Conservation (phyloP, 2,329 filamentous ascomycete genomes). For the Penicillium janthinellum region DNA sequence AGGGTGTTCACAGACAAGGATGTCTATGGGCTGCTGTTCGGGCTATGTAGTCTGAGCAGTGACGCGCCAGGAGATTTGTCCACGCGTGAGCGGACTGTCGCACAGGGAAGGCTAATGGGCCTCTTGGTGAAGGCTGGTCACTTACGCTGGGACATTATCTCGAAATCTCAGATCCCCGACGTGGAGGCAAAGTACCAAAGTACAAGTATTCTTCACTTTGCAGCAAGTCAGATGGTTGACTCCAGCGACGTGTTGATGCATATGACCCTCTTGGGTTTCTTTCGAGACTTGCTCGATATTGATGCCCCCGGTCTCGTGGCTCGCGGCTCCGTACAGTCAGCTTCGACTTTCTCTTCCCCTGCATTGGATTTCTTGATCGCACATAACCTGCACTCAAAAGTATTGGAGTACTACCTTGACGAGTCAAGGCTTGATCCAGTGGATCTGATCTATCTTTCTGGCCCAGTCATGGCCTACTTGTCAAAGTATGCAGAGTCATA, state of each 20-base stretch:
- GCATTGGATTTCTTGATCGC: conserved; percentile 56
- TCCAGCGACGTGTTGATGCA: conserved; percentile 62
- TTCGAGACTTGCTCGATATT: conserved; percentile 54
- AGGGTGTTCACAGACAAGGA: conserved; percentile 63
- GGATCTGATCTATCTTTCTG: conserved; percentile 57
- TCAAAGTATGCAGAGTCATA: conserved; percentile 58
- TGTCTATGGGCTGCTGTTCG: conserved; percentile 60
- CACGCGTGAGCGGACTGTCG: conserved; percentile 58
- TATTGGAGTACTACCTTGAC: conserved; percentile 56
- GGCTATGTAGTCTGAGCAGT: conserved; percentile 52
- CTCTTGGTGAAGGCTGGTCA: conserved; percentile 57
- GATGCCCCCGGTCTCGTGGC: conserved; percentile 40
- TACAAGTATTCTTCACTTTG: conserved; percentile 57
- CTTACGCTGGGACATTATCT: conserved; percentile 58
- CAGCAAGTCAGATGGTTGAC: conserved; percentile 58
- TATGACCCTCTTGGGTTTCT: conserved; percentile 61
- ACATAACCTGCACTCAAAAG: conserved; percentile 53
- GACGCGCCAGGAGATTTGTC: conserved; percentile 43
- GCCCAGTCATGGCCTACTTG: conserved; percentile 59
- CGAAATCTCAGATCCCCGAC: conserved; percentile 53
- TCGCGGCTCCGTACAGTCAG: conserved; percentile 34
- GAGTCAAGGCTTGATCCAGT: conserved; percentile 52
- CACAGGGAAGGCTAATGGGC: conserved; percentile 62
- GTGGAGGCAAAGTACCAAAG: conserved; percentile 51
- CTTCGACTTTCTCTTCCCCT: conserved; percentile 43